Evolutionary conservation across 495 filamentous ascomycete species (phyloP), one percentile per base, ranked within the genome.

Genomic region (Tuber melanosporum): DNA sequence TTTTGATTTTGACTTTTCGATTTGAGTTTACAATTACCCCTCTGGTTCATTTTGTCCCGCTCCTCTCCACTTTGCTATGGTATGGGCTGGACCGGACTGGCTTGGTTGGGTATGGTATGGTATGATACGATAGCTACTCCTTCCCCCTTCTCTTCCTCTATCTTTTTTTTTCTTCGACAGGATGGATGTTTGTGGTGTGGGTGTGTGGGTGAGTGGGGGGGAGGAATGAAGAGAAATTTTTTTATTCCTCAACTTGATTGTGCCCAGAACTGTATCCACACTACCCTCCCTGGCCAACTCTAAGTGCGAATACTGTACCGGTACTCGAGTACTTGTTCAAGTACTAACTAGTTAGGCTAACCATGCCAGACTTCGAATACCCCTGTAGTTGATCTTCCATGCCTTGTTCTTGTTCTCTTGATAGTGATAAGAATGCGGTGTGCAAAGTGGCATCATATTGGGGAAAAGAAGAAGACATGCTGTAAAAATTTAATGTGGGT

Each of bases 11-110:
- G 57, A 66, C 26, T 66, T 66, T 66, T 66, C 32, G 57, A 66
- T 66, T 66, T 66, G 57, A 66, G 57, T 26, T 10, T n/a, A 66
- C 57, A 66, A 66, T 66, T 66, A 66, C 57, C 49, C 49, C n/a
- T 66, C 57, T 66, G 57, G 57, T 66, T 66, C 57, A 66, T 66
- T 66, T 66, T 66, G 57, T 66, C 26, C 26, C 26, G n/a, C 57
- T 2, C n/a, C 22, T 7, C n/a, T 32, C 3, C 10, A 3, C 57
- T 5, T 66, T 66, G 10, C 0, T 15, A 66, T 32, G 26, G 52
- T 26, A 26, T 62, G 52, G 52, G 57, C 57, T 32, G n/a, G 26
- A n/a, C 57, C 7, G 57, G 57, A 17, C 57, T 32, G 57, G 57
- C n/a, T 8, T 66, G 57, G 57, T 66, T 66, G n/a, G 57, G 57